These are phyloP conservation scores for Alloteropsis semialata DNA, from an alignment of 176 grass and related monocot genomes.

Conservation along the genomic window DNA sequence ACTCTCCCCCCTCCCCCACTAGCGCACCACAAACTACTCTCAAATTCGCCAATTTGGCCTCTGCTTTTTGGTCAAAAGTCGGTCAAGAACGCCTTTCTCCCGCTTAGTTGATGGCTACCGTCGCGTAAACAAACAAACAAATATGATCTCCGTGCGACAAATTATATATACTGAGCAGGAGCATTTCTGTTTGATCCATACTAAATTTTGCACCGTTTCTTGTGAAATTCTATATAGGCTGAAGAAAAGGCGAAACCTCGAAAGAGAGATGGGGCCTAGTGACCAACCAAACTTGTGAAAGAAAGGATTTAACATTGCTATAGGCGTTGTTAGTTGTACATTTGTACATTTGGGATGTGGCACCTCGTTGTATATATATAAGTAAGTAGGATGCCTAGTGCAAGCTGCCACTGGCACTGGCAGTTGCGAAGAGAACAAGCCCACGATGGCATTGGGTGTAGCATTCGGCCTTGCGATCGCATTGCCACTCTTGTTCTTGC, in stretches of 20 bases:
- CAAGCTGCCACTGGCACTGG: conserved; percentile 16
- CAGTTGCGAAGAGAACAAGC: conserved; percentile 10
- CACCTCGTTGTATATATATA: not conserved
- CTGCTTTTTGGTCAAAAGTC: conserved; percentile 33
- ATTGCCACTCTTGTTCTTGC: conserved; percentile 33
- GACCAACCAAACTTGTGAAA: not conserved
- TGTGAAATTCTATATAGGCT: not conserved
- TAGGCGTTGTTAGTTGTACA: not conserved
- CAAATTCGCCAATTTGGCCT: conserved; percentile 18
- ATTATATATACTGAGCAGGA: not conserved
- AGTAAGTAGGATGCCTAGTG: not conserved
- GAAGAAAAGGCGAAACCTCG: not conserved
- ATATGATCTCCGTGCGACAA: not conserved
- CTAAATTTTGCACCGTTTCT: not conserved
- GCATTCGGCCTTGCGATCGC: not conserved
- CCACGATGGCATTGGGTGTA: conserved; percentile 2
- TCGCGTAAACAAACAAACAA: not conserved
- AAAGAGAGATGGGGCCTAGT: not conserved
- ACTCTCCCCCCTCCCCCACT: conserved; percentile 7
- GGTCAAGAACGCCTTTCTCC: conserved; percentile 15
- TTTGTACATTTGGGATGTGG: not conserved
- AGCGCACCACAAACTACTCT: conserved; percentile 22
- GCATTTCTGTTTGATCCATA: not conserved
- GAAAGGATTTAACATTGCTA: not conserved
- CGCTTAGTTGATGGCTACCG: not conserved